Evolutionary conservation across 495 filamentous ascomycete species (phyloP).

Genomic region (Xylona heveae): DNA sequence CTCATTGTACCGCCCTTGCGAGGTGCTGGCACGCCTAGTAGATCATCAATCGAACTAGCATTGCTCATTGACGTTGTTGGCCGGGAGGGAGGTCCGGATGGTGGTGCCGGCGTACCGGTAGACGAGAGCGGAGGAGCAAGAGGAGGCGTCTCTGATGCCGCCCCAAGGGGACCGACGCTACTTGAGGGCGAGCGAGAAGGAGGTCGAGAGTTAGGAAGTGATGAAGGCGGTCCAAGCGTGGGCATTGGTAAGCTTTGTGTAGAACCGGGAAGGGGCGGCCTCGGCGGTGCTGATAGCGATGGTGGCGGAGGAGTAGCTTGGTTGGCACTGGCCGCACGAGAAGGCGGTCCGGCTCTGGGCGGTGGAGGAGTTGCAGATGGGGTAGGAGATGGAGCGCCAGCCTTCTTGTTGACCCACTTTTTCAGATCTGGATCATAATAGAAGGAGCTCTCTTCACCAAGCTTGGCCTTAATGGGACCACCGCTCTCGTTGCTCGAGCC

Average conservation of each 20-base stretch:
- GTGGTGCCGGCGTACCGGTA: constrained; percentile 7
- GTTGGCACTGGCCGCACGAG: constrained; percentile 2
- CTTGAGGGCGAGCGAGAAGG: constrained; percentile 5
- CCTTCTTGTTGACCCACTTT: constrained; percentile 96
- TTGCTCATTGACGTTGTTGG: constrained; percentile 16
- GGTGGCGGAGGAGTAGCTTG: constrained; percentile 7
- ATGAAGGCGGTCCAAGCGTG: constrained; percentile 6
- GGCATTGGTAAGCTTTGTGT: constrained; percentile 10
- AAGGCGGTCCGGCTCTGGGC: constrained; percentile 22
- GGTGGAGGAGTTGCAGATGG: constrained; percentile 32
- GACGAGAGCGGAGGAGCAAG: constrained; percentile 3
- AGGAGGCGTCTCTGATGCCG: constrained; percentile 1
- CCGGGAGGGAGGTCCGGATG: constrained; percentile 10
- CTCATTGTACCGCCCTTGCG: constrained; percentile 45
- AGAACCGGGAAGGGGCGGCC: not conserved
- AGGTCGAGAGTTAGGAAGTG: constrained; percentile 4
- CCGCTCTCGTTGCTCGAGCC: constrained; percentile 24
- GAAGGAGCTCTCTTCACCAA: constrained; percentile 85
- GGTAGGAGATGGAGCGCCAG: constrained; percentile 12
- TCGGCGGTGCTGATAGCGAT: constrained; percentile 10
- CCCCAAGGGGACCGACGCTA: not conserved
- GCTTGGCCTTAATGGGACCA: constrained; percentile 74
- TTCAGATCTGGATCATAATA: constrained; percentile 86
- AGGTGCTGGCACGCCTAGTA: constrained; percentile 17
- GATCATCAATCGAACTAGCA: constrained; percentile 15